Evolutionary conservation across 73 alveolate species (phyloP), one percentile per base, ranked within the genome.

Genomic region (Diophrys sp.): DNA sequence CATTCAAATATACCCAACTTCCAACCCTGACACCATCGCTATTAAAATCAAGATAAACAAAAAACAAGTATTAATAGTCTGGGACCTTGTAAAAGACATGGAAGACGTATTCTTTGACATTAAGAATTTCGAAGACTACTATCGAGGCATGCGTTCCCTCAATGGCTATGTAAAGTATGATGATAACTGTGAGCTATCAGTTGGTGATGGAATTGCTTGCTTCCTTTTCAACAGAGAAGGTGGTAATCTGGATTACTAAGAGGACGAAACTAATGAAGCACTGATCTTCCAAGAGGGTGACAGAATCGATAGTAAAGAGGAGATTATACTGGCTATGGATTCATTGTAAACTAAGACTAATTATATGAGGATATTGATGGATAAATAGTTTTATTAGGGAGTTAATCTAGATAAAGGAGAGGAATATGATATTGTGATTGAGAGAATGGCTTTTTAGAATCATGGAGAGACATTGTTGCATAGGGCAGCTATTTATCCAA

Each of bases 11-110:
- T 44, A 44, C 18, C 62, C 62, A 18, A 44, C 62, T 44, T 11
- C 5, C 62, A 11, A 5, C 18, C 62, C 62, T 44, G 62, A 44
- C 18, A 44, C 5, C n/a, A 44, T 44, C 5, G 62, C 62, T 5
- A 5, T 44, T 44, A 44, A 5, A 18, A 5, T 44, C n/a, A 18
- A 11, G 5, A 44, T 44, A 11, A n/a, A n/a, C n/a, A 44, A 44
- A 18, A 44, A 44, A 44, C n/a, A 44, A 18, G 62, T 18, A 5
- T 18, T 68, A n/a, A 2, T 68, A 24, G 24, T 68, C 23, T 68
- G 75, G 75, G 54, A 28, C 24, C 55, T 68, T 2, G 75, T 25
- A 5, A 18, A 68, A 2, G 75, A 68, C 24, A 68, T 68, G 75
- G 75, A 68, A 55, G 54, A 25, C 56, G 1, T 2, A 1, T 68